Percentiles rank a stretch among this genome's conserved stretches.
Conservation (phyloP, 1,284 basidiomycete genomes). For the Wallemia mellicola region DNA sequence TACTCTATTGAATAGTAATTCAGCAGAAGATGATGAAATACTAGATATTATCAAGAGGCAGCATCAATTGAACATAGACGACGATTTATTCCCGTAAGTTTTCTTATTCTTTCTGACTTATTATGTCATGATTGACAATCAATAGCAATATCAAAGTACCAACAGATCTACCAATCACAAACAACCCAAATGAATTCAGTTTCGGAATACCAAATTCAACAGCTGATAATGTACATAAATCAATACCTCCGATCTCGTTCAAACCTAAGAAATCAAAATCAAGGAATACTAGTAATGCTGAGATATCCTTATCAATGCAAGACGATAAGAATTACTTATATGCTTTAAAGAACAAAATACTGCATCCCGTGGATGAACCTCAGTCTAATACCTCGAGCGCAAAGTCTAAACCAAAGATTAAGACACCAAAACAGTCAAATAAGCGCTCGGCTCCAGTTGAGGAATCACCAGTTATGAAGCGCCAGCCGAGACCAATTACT, state of each 20-base stretch:
- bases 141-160: not conserved
- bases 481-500: not conserved
- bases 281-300: not conserved
- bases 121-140: not conserved
- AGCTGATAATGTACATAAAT: not conserved
- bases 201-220: not conserved
- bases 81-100: not conserved
- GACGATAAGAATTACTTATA: not conserved
- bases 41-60: not conserved
- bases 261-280: not conserved
- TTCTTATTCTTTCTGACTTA: not conserved
- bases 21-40: not conserved
- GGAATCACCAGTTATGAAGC: not conserved
- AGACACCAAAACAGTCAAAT: too few species aligned
- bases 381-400: not conserved
- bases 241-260: not conserved
- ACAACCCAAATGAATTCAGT: not conserved
- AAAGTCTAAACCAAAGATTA: not conserved
- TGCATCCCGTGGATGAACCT: not conserved
- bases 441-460: too few species aligned
- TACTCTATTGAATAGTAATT: not conserved
- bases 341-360: not conserved
- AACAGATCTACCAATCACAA: not conserved
- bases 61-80: not conserved
- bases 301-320: not conserved